A percentile compares a stretch with the other conserved stretches of the same genome.
These are phyloP conservation scores for Xylaria sp. DNA, from an alignment of 2,329 filamentous ascomycete genomes.

Conservation along the genomic window DNA sequence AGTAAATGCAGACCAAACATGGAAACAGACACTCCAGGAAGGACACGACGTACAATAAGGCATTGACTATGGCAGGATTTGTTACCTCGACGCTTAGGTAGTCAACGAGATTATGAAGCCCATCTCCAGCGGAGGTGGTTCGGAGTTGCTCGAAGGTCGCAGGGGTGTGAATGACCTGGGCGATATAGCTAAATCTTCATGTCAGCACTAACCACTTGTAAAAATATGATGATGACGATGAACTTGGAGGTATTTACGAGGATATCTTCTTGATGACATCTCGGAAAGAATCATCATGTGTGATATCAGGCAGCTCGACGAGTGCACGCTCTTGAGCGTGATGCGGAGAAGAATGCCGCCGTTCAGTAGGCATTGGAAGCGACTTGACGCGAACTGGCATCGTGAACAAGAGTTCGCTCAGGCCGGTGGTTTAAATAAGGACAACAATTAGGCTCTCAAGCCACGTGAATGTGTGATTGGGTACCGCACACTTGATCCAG, in stretches of 20 bases:
- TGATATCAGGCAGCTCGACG: conserved; percentile 60
- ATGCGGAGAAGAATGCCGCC: conserved; percentile 46
- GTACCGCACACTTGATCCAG: not conserved
- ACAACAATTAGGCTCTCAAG: not conserved
- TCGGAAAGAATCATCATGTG: conserved; percentile 64
- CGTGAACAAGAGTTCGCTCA: conserved; percentile 12
- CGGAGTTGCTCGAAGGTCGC: conserved; percentile 76
- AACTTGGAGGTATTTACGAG: conserved; percentile 49
- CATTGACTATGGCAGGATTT: conserved; percentile 74
- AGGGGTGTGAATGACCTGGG: conserved; percentile 66
- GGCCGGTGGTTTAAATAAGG: not conserved
- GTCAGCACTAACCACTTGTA: conserved; percentile 1
- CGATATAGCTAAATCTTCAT: conserved; percentile 59
- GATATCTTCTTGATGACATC: conserved; percentile 71
- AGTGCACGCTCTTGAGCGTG: conserved; percentile 34
- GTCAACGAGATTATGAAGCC: conserved; percentile 63
- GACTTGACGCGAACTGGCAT: conserved; percentile 52
- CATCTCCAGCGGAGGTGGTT: conserved; percentile 67
- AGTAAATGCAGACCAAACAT: too few relatives aligned
- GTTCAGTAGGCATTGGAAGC: conserved; percentile 40
- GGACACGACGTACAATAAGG: conserved; percentile 65
- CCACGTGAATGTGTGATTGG: not conserved
- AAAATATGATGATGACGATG: not conserved
- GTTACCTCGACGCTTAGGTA: conserved; percentile 68
- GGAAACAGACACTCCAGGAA: too few relatives aligned